phyloP scores from a whole-genome alignment of 441 rosid species.

The Brassica hybrid region DNA sequence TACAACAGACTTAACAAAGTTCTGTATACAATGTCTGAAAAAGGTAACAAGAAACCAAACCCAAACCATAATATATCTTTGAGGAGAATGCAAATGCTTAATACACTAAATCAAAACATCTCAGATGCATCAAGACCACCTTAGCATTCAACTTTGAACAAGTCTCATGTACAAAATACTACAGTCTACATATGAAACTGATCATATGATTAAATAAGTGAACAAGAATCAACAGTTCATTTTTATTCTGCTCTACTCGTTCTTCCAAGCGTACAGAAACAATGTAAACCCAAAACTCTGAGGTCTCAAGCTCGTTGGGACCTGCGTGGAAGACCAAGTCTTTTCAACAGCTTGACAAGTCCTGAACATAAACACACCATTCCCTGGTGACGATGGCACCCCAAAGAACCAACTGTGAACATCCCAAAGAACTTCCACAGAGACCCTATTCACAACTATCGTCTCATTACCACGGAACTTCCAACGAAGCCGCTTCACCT shows the following conservation, averaged over 20 bases:
- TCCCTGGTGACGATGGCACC: slow-evolving; percentile 57
- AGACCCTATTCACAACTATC: slow-evolving; percentile 69
- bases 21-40: background rate
- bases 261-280: slow-evolving; percentile 86
- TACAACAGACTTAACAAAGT: background rate
- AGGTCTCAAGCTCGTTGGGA: too few species aligned
- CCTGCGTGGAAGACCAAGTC: too few species aligned
- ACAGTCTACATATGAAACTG: slow-evolving; percentile 14
- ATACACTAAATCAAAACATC: background rate
- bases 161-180: slow-evolving; percentile 24
- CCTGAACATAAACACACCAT: slow-evolving; percentile 89
- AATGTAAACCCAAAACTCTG: slow-evolving; percentile 76
- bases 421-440: slow-evolving; percentile 87
- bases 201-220: slow-evolving; percentile 1
- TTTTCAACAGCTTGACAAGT: slow-evolving; percentile 66
- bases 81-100: background rate
- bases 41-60: background rate
- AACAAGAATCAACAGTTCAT: slow-evolving; percentile 55
- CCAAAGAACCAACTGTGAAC: slow-evolving; percentile 88
- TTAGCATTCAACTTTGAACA: slow-evolving; percentile 9
- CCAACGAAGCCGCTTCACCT: slow-evolving; percentile 75
- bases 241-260: slow-evolving; percentile 59
- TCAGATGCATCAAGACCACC: background rate
- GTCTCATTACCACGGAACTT: slow-evolving; percentile 86
- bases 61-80: background rate